Base-by-base conservation (phyloP, 1,284 basidiomycete species). In the Ganoderma resinaceum region DNA sequence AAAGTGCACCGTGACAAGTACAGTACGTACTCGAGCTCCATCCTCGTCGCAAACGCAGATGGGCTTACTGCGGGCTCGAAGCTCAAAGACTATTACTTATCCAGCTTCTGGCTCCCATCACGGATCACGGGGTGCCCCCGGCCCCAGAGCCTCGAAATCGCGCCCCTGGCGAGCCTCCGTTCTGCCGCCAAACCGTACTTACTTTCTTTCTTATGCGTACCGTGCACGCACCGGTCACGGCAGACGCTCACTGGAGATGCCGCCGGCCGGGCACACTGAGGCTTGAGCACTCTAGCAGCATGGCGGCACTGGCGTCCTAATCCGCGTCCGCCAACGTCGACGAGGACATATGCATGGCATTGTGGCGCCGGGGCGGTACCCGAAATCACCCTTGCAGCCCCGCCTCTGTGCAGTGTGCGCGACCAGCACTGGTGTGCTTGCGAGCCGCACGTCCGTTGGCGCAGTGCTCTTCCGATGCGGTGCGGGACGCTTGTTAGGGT, bases 341-440 rank as follows among this genome's bases (percentile, higher is more conserved):
- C 59, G n/a, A 46, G 60, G 38, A 52, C 42, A 20, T n/a, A n/a
- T n/a, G n/a, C n/a, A n/a, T n/a, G n/a, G 53, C 46, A 12, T 49
- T 49, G 46, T 59, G 66, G 66, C 55, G 66, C 42, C 60, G 61
- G 23, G 12, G 46, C 46, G 46, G 46, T 26, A 49, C 20, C 46
- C 46, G 23, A 8, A 3, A 49, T 49, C 46, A 14, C 46, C 46
- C n/a, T 49, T n/a, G 18, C 42, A 43, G 42, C 42, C 42, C 42
- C n/a, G n/a, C n/a, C n/a, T n/a, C 42, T 20, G 42, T 43, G 35
- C 37, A 38, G 37, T 38, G 9, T 38, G 37, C 43, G 4, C 18
- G 16, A n/a, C 20, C 23, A n/a, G 43, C 43, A 20, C 14, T 40
- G 14, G 42, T 43, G 18, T 20, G 46, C 46, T 49, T 23, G 46